Percentiles rank a stretch among this genome's conserved stretches.
phyloP scores from a whole-genome alignment of 1,139 yeast genomes.

The Saccharomyces hybrid region DNA sequence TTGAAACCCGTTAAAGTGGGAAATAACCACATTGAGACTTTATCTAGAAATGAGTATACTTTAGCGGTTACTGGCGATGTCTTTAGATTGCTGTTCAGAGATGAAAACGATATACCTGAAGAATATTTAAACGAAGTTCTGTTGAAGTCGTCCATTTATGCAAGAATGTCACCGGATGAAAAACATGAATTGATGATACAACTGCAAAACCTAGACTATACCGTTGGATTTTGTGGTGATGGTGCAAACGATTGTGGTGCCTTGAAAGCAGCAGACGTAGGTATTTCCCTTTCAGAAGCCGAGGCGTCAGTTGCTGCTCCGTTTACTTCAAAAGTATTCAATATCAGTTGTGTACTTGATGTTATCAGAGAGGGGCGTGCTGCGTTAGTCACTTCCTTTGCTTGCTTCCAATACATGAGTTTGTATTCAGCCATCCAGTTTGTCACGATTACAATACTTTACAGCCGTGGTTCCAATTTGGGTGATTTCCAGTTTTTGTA shows the following conservation, averaged over 20 bases:
- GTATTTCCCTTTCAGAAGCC: constrained; percentile 90
- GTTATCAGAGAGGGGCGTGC: constrained; percentile 93
- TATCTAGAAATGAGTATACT: constrained; percentile 39
- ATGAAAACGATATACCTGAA: constrained; percentile 35
- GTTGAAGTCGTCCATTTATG: constrained; percentile 71
- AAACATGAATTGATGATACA: constrained; percentile 91
- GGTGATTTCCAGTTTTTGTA: constrained; percentile 97
- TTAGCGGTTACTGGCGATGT: constrained; percentile 91
- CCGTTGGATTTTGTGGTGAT: constrained; percentile 97
- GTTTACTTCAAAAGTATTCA: constrained; percentile 82
- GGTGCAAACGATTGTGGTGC: constrained; percentile 99
- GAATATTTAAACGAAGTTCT: constrained; percentile 50
- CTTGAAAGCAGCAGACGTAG: constrained; percentile 92
- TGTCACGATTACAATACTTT: constrained; percentile 73
- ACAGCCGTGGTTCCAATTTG: constrained; percentile 81
- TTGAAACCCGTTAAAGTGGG: constrained; percentile 50
- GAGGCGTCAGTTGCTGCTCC: constrained; percentile 99
- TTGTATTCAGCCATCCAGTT: constrained; percentile 94
- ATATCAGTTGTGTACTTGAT: constrained; percentile 84
- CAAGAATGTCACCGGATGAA: constrained; percentile 98
- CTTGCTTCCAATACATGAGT: constrained; percentile 97
- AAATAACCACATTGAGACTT: constrained; percentile 19
- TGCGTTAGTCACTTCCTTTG: constrained; percentile 85
- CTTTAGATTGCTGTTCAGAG: constrained; percentile 64
- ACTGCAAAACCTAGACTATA: constrained; percentile 74